Evolutionary conservation across 2,329 filamentous ascomycete genomes (phyloP).

Genomic region (Aspergillus latus): DNA sequence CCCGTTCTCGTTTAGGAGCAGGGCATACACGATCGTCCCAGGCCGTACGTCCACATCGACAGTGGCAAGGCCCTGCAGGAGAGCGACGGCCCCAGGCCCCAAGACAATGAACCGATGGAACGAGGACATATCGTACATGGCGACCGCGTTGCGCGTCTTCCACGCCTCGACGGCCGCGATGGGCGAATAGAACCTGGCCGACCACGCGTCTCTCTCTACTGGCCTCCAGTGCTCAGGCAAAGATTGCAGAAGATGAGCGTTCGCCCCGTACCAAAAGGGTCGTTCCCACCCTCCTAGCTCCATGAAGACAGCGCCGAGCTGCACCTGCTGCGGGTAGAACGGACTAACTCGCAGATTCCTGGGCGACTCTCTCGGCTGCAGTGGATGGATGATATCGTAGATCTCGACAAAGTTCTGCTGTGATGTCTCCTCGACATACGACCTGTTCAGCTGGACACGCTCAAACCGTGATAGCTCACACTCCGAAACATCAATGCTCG

Average conservation of each 20-base stretch:
- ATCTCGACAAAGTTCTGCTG: constrained; percentile 64
- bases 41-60: constrained; percentile 44
- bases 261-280: constrained; percentile 62
- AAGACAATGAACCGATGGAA: constrained; percentile 59
- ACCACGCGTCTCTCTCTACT: constrained; percentile 59
- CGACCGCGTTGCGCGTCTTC: constrained; percentile 63
- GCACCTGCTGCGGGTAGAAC: constrained; percentile 55
- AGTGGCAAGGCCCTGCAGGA: constrained; percentile 53
- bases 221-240: constrained; percentile 58
- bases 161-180: constrained; percentile 62
- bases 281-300: constrained; percentile 63
- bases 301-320: constrained; percentile 56
- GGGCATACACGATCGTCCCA: constrained; percentile 56
- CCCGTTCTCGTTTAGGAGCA: constrained; percentile 56
- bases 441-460: constrained; percentile 56
- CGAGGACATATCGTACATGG: constrained; percentile 64
- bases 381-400: constrained; percentile 64
- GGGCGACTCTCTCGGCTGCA: constrained; percentile 58
- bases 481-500: constrained; percentile 57
- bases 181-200: constrained; percentile 57
- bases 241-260: constrained; percentile 51
- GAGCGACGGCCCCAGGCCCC: constrained; percentile 56
- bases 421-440: constrained; percentile 60
- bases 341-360: constrained; percentile 61
- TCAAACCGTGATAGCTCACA: constrained; percentile 63